Evolutionary conservation across 1,284 basidiomycete species (phyloP), one percentile per base, ranked within the genome.

Genomic region (Rhizoctonia solani): DNA sequence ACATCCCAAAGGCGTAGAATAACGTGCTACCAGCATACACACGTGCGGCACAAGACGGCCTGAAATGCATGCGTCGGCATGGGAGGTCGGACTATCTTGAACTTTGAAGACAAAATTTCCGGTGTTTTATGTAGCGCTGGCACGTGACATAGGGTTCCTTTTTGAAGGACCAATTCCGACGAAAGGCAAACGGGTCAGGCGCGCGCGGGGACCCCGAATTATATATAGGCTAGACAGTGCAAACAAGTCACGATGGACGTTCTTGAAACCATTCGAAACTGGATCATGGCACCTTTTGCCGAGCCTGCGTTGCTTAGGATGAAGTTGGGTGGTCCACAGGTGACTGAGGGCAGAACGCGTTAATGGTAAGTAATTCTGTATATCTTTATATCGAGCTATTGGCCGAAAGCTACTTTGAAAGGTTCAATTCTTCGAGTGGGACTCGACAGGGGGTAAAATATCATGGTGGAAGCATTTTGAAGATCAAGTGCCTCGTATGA

Each of bases 401-500:
- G 92, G 76, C 91, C 90, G 76, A 93, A 21, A 92, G 90, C n/a
- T 16, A 21, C 4, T 9, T 27, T 42, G 27, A 14, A 27, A 90
- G 90, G 77, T 93, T 29, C 91, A 93, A 76, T 92, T 90, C 77
- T 93, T 92, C 72, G 91, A 90, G 23, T 93, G 91, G 91, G 85
- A 91, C 71, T 81, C 83, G 59, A 76, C 76, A 44, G 82, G 79
- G 50, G 78, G 76, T 66, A 77, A 61, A 71, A 77, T 83, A 80
- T 92, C 84, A 74, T 92, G 90, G 89, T 98, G 93, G 92, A 84
- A 86, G 72, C 87, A 92, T 77, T 85, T 95, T 54, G 86, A 89
- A 73, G 74, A 75, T 8, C 87, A 95, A 73, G 79, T 89, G 16
- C 86, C 90, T 27, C 78, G 77, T 37, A 83, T 98, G 23, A 85